Conservation (phyloP, 495 filamentous ascomycete species). For the Apodospora peruviana region DNA sequence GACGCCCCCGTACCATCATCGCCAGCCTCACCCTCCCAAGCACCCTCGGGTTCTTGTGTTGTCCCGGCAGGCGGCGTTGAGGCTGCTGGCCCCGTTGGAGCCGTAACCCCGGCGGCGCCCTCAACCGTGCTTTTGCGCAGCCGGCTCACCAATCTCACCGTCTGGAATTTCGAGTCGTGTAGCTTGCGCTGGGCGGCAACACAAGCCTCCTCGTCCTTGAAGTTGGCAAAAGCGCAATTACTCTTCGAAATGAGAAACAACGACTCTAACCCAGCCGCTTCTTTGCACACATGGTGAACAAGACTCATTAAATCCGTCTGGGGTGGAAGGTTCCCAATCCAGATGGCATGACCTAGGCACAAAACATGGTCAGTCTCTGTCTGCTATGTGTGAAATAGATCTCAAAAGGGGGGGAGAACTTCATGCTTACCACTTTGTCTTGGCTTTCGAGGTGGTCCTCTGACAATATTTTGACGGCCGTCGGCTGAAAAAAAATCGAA, state of each 20-base stretch:
- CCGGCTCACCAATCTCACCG: slow-evolving; percentile 86
- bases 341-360: slow-evolving; percentile 76
- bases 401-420: background rate
- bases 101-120: slow-evolving; percentile 41
- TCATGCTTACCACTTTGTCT: slow-evolving; percentile 57
- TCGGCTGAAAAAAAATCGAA: slow-evolving; percentile 22
- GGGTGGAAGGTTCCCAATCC: slow-evolving; percentile 92
- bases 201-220: slow-evolving; percentile 74
- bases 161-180: slow-evolving; percentile 87
- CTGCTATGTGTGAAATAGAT: background rate
- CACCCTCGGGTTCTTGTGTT: slow-evolving; percentile 11
- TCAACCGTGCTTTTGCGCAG: slow-evolving; percentile 60
- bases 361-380: slow-evolving; percentile 7
- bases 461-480: slow-evolving; percentile 48
- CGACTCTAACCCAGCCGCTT: slow-evolving; percentile 78
- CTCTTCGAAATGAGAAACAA: slow-evolving; percentile 95
- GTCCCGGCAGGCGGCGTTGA: slow-evolving; percentile 18
- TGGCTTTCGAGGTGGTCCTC: slow-evolving; percentile 88
- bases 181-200: slow-evolving; percentile 74
- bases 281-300: slow-evolving; percentile 85
- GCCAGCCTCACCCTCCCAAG: slow-evolving; percentile 12
- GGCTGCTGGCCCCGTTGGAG: slow-evolving; percentile 50
- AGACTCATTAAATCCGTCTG: slow-evolving; percentile 71
- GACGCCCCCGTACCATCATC: background rate
- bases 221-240: slow-evolving; percentile 98